phyloP scores from a whole-genome alignment of 495 filamentous ascomycete species.

The Aspergillus leporis region DNA sequence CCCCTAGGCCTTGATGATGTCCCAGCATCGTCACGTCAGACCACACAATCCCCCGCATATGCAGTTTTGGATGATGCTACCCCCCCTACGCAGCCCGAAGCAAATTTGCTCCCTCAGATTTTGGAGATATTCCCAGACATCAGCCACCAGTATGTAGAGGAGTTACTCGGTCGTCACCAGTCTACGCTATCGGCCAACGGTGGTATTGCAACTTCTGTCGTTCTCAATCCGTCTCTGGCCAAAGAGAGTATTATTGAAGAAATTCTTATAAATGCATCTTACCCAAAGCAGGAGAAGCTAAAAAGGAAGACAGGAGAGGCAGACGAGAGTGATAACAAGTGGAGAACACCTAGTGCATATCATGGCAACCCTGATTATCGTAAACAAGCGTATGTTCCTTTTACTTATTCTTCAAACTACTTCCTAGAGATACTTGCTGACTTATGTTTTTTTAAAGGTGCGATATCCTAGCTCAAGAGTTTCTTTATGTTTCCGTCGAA shows the following conservation, averaged over 20 bases:
- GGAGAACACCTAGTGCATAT: constrained; percentile 26
- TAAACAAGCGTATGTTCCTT: constrained; percentile 13
- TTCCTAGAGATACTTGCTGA: background rate
- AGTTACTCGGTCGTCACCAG: constrained; percentile 30
- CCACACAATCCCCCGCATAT: background rate
- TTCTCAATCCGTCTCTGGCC: background rate
- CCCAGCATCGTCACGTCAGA: background rate
- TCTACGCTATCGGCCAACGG: background rate
- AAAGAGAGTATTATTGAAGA: constrained; percentile 37
- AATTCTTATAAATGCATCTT: constrained; percentile 42
- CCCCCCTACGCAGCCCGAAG: background rate
- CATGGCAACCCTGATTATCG: constrained; percentile 7
- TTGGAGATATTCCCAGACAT: constrained; percentile 53
- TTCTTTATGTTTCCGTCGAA: constrained; percentile 13
- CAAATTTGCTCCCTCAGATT: constrained; percentile 35
- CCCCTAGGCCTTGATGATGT: constrained; percentile 1
- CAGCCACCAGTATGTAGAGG: constrained; percentile 40
- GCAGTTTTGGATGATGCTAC: background rate
- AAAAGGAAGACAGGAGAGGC: constrained; percentile 43
- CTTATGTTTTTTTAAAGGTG: constrained; percentile 1
- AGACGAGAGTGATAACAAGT: constrained; percentile 35
- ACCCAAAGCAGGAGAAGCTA: constrained; percentile 51
- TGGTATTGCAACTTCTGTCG: constrained; percentile 14
- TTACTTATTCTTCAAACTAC: background rate
- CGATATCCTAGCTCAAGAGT: constrained; percentile 15